Base-by-base conservation (phyloP, 2,329 filamentous ascomycete genomes). In the Cyanodermella asteris region DNA sequence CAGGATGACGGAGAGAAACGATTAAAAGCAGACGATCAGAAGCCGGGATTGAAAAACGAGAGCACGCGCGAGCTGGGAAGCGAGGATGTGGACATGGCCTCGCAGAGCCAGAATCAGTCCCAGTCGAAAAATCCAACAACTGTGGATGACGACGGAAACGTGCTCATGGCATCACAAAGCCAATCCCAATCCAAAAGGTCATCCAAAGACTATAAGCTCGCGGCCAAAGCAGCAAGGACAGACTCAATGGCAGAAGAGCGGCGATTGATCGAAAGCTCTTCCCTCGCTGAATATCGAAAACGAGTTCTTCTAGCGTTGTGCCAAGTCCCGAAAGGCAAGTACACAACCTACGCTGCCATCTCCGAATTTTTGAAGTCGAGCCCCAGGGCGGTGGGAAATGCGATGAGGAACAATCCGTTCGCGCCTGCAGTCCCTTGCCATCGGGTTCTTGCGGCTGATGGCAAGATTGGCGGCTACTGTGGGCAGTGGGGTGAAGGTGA, bases 371-470 rank as follows among this genome's bases (percentile, higher is more conserved):
- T 84, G 10, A 46, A 54, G 7, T 78, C 74, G 13, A 77, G 72
- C 4, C 72, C 77, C 2, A 59, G 77, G 20, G 77, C 77, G 1
- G 65, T 87, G 5, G 77, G 77, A 10, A 78, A 75, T 30, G 76
- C 76, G 2, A 55, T 90, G 40, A 62, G 73, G 11, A 55, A 50
- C 18, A 91, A 91, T 42, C 78, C 78, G 0, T 90, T 84, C 38
- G 78, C 80, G 9, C 78, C 80, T 0, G 60, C 65, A 17, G 72
- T 84, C 4, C 80, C 78, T 2, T 90, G 78, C 36, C 78, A 90
- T 46, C 62, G 80, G 7, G 72, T 84, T 13, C 63, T 90, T 23
- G 74, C 75, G 5, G 71, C 67, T 20, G 71, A 70, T 25, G 71
- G 75, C 8, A 56, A 42, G 5, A 41, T 64, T 12, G 57, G 59